Conservation (phyloP, 768 basidiomycete species). For the Tubosaeta sp. region DNA sequence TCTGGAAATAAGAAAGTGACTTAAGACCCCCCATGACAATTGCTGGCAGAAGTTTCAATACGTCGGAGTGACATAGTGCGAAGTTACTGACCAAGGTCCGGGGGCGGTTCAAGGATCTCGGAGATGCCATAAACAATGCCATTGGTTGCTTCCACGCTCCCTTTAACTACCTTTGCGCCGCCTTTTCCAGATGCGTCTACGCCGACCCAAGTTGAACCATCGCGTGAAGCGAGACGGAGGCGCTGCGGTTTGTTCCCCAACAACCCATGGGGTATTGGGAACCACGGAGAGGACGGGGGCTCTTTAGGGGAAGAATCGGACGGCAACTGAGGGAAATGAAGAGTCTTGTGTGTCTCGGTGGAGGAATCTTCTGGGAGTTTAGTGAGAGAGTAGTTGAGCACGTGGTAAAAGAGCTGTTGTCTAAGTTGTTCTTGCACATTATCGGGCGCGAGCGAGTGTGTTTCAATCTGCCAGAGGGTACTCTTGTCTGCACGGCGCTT, state of each 20-base stretch:
- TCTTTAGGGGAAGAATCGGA: conserved; percentile 59
- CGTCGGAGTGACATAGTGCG: neutral
- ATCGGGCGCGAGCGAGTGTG: conserved; percentile 47
- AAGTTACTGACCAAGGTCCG: conserved; percentile 58
- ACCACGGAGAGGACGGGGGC: conserved; percentile 79
- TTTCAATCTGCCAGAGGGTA: conserved; percentile 29
- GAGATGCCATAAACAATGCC: conserved; percentile 75
- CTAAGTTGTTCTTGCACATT: conserved; percentile 82
- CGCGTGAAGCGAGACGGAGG: conserved; percentile 56
- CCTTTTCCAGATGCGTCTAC: conserved; percentile 78
- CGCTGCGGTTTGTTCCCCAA: conserved; percentile 81
- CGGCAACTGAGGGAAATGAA: conserved; percentile 64
- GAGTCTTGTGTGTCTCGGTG: conserved; percentile 46
- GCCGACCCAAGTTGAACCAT: conserved; percentile 53
- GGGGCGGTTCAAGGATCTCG: conserved; percentile 69
- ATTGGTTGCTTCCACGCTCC: conserved; percentile 56
- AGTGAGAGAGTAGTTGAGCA: conserved; percentile 76
- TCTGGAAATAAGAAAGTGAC: conserved; percentile 68
- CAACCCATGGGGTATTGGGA: conserved; percentile 77
- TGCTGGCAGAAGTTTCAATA: conserved; percentile 38
- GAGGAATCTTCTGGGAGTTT: conserved; percentile 38
- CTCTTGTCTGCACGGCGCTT: conserved; percentile 39
- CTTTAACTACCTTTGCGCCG: conserved; percentile 64
- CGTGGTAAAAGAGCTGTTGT: conserved; percentile 91
- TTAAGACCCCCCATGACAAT: conserved; percentile 54